Evolutionary conservation across 805 yeast genomes (phyloP).

Genomic region (Soucietia sequanensis): DNA sequence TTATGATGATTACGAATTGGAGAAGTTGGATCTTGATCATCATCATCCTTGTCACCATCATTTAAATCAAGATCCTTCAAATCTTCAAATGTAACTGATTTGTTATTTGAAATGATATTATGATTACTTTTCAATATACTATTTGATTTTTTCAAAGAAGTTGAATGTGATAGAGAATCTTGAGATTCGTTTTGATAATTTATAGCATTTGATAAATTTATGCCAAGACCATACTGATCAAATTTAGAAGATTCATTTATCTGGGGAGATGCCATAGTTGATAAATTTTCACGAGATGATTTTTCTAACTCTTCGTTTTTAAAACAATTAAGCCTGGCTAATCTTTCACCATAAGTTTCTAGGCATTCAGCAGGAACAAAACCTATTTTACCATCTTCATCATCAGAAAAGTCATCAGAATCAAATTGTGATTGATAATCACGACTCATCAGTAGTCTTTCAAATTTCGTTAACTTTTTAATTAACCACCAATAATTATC

Average conservation of each 20-base stretch:
- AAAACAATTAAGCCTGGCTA: slow-evolving; percentile 91
- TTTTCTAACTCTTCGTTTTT: slow-evolving; percentile 74
- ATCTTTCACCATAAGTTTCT: slow-evolving; percentile 86
- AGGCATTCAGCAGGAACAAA: slow-evolving; percentile 96
- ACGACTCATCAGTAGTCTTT: slow-evolving; percentile 26
- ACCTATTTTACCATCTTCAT: slow-evolving; percentile 74
- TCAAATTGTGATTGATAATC: slow-evolving; percentile 12
- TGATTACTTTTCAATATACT: slow-evolving; percentile 7
- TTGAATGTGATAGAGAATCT: neutral
- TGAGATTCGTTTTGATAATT: slow-evolving; percentile 6
- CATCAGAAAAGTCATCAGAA: slow-evolving; percentile 21
- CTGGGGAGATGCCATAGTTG: neutral
- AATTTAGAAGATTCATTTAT: too few species aligned
- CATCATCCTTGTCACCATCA: slow-evolving; percentile 17
- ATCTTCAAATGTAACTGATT: slow-evolving; percentile 42
- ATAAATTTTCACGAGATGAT: slow-evolving; percentile 8
- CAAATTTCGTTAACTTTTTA: slow-evolving; percentile 36
- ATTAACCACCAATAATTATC: slow-evolving; percentile 98
- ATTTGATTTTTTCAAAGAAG: slow-evolving; percentile 4
- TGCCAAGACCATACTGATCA: neutral
- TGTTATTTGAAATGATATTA: slow-evolving; percentile 11
- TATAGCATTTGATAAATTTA: slow-evolving; percentile 7
- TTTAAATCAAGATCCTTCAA: slow-evolving; percentile 24
- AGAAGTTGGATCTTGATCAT: slow-evolving; percentile 1
- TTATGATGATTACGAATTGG: slow-evolving; percentile 5